These are phyloP conservation scores for Stagonosporopsis cucurbitacearum DNA, from an alignment of 2,329 filamentous ascomycete genomes.

Conservation along the genomic window DNA sequence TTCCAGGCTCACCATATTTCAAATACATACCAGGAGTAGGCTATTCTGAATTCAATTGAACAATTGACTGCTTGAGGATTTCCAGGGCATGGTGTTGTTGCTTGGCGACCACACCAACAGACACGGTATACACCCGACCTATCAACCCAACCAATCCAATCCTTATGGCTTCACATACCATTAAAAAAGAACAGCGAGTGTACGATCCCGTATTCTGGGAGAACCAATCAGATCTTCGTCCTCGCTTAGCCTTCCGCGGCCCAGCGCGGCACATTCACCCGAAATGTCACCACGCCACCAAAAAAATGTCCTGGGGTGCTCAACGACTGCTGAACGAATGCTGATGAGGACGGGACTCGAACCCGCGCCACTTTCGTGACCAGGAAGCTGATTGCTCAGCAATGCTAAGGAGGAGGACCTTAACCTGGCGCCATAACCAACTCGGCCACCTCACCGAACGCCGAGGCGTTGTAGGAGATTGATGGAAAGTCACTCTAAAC, in stretches of 20 bases:
- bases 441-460: slow-evolving; percentile 21
- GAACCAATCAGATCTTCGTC: background rate
- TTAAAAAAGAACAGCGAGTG: background rate
- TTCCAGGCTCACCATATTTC: too few species aligned
- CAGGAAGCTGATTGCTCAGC: slow-evolving; percentile 20
- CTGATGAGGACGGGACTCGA: slow-evolving; percentile 21
- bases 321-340: slow-evolving; percentile 7
- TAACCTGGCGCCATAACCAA: slow-evolving; percentile 23
- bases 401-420: slow-evolving; percentile 20
- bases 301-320: slow-evolving; percentile 11
- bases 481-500: too few species aligned
- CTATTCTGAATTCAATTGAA: too few species aligned
- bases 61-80: too few species aligned
- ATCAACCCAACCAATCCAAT: too few species aligned
- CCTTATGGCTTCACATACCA: too few species aligned
- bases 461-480: background rate
- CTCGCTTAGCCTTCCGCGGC: background rate
- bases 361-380: slow-evolving; percentile 22
- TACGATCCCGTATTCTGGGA: background rate
- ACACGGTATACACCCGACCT: too few species aligned
- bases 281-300: background rate
- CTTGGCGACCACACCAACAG: too few species aligned
- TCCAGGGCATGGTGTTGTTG: too few species aligned
- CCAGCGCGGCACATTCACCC: background rate
- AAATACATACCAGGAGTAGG: too few species aligned